These are phyloP conservation scores for Quercus rubra DNA, from an alignment of 306 rosid genomes.

Conservation along the genomic window DNA sequence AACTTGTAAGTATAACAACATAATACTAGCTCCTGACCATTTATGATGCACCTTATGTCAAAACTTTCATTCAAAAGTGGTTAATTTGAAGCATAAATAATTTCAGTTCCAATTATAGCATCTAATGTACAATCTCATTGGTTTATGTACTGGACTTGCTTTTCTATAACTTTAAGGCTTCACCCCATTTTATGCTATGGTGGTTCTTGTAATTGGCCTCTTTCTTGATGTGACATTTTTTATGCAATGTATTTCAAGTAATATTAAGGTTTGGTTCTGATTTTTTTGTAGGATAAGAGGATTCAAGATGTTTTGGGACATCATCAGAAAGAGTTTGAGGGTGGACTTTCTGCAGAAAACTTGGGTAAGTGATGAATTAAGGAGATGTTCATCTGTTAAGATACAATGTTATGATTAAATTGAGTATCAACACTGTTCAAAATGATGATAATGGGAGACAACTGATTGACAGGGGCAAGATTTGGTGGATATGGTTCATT, in stretches of 20 bases:
- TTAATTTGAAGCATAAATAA: background rate
- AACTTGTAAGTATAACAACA: background rate
- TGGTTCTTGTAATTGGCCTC: background rate
- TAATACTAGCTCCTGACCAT: background rate
- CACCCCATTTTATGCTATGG: background rate
- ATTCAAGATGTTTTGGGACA: conserved; percentile 90
- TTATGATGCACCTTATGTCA: background rate
- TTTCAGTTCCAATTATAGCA: background rate
- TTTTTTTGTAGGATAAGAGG: conserved; percentile 67
- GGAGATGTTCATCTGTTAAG: conserved; percentile 10
- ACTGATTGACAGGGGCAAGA: conserved; percentile 59
- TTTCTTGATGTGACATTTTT: background rate
- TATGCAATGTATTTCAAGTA: background rate
- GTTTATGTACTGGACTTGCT: background rate
- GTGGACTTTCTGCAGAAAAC: conserved; percentile 81
- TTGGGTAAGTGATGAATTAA: conserved; percentile 62
- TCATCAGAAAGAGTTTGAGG: conserved; percentile 95
- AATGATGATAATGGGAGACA: conserved; percentile 20
- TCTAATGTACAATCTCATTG: background rate
- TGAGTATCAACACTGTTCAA: conserved; percentile 4
- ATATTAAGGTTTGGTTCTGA: background rate
- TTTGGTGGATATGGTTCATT: conserved; percentile 96
- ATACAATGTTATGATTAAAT: background rate
- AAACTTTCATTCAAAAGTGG: background rate
- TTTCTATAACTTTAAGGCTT: background rate